These are phyloP conservation scores for Herpetospermum pedunculosum DNA, from an alignment of 306 rosid genomes.

Conservation along the genomic window DNA sequence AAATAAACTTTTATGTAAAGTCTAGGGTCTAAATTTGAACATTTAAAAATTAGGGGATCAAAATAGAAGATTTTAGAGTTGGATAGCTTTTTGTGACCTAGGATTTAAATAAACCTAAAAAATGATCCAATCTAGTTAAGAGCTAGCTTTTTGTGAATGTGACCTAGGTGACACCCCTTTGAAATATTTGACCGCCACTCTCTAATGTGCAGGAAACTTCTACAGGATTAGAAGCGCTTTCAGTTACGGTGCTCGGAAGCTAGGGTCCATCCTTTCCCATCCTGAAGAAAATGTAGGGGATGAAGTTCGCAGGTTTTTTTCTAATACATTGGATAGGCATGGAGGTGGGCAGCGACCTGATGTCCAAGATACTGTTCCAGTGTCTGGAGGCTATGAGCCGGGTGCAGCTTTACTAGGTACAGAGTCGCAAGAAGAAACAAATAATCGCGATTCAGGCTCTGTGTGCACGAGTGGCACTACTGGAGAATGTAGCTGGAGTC, in stretches of 20 bases:
- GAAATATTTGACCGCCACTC: neutral
- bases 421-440: constrained; percentile 21
- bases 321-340: constrained; percentile 46
- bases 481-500: constrained; percentile 12
- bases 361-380: constrained; percentile 24
- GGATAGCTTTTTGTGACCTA: too few relatives aligned
- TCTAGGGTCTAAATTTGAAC: neutral
- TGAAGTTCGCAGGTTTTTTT: constrained; percentile 29
- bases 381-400: constrained; percentile 15
- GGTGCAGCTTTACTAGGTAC: constrained; percentile 3
- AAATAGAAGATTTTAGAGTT: neutral
- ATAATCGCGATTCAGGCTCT: constrained; percentile 10
- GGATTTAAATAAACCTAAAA: too few relatives aligned
- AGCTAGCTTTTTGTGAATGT: neutral
- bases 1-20: neutral
- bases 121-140: neutral
- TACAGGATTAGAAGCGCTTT: constrained; percentile 45
- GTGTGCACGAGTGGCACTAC: constrained; percentile 1
- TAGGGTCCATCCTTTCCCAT: constrained; percentile 28
- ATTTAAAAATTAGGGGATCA: neutral
- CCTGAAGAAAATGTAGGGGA: constrained; percentile 24
- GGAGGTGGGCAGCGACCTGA: constrained; percentile 42
- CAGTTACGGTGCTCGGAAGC: constrained; percentile 45
- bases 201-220: constrained; percentile 30
- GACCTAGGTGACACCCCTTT: neutral